A percentile compares a stretch with the other conserved stretches of the same genome.
These are phyloP conservation scores for Phytopythium helicoides DNA, from an alignment of 352 stramenopile species.

Conservation along the genomic window DNA sequence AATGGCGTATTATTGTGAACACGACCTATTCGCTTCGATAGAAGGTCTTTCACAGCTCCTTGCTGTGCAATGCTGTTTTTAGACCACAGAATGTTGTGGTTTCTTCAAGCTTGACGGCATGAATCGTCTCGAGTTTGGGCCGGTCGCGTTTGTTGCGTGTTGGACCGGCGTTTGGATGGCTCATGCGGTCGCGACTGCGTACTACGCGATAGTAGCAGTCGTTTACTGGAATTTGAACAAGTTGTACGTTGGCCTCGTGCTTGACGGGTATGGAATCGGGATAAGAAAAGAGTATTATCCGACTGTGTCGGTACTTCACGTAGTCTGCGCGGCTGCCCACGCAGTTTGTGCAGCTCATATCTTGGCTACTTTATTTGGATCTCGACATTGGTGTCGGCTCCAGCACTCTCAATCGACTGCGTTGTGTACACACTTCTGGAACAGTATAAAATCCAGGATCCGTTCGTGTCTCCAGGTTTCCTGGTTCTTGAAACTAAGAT, in stretches of 20 bases:
- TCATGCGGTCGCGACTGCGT: conserved; percentile 10
- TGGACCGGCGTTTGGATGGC: not conserved
- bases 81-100: too few species aligned
- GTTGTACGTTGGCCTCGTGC: conserved; percentile 10
- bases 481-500: not conserved
- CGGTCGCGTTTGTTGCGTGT: not conserved
- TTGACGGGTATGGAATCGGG: conserved; percentile 11
- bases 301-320: conserved; percentile 14
- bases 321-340: conserved; percentile 13
- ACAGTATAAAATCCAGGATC: not conserved
- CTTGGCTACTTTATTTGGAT: conserved; percentile 5
- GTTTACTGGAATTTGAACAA: conserved; percentile 11
- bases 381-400: not conserved
- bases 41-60: too few species aligned
- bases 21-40: too few species aligned
- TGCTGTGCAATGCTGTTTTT: too few species aligned
- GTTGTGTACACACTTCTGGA: too few species aligned
- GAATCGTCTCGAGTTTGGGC: conserved; percentile 1
- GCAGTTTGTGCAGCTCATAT: conserved; percentile 12
- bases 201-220: conserved; percentile 11
- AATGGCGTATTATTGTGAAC: too few species aligned
- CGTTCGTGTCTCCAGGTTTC: not conserved
- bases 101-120: too few species aligned
- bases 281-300: conserved; percentile 7
- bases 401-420: too few species aligned